Evolutionary conservation across 1,139 yeast species (phyloP).

Genomic region (Magnusiomyces clavatus): DNA sequence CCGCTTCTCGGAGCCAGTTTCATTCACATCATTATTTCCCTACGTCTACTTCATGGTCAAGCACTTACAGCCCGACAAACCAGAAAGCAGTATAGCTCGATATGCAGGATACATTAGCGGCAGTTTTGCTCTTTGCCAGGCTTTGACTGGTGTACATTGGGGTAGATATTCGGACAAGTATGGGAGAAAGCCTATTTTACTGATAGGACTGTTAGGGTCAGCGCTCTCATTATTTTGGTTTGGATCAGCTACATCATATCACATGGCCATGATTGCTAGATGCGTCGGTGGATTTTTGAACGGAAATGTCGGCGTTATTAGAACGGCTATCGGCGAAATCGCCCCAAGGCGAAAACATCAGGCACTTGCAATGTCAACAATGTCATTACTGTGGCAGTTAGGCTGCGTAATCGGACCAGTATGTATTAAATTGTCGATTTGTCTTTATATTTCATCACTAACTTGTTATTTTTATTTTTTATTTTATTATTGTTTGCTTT

Average conservation of each 20-base stretch:
- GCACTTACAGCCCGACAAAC: conserved; percentile 26
- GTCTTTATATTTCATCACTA: conserved; percentile 6
- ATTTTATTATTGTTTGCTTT: background rate
- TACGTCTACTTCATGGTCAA: conserved; percentile 58
- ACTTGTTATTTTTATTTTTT: too few species aligned
- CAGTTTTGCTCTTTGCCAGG: conserved; percentile 46
- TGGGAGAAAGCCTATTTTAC: conserved; percentile 53
- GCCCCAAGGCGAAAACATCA: conserved; percentile 51
- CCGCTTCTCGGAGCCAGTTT: conserved; percentile 53
- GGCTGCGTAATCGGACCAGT: conserved; percentile 52
- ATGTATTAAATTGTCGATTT: background rate
- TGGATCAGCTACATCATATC: conserved; percentile 46
- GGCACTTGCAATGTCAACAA: conserved; percentile 51
- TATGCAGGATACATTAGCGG: conserved; percentile 56
- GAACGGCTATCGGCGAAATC: conserved; percentile 55
- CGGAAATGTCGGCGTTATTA: conserved; percentile 54
- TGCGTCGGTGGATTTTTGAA: conserved; percentile 48
- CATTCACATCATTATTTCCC: conserved; percentile 58
- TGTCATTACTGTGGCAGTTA: conserved; percentile 53
- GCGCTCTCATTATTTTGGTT: conserved; percentile 41
- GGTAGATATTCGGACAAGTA: conserved; percentile 46
- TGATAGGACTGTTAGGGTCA: conserved; percentile 47
- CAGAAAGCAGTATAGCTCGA: conserved; percentile 36
- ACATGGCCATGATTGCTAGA: conserved; percentile 46
- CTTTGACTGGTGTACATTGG: conserved; percentile 52